Percentiles rank a stretch among this genome's conserved stretches.
phyloP scores from a whole-genome alignment of 2,329 filamentous ascomycete species.

The Scedosporium minutisporum region DNA sequence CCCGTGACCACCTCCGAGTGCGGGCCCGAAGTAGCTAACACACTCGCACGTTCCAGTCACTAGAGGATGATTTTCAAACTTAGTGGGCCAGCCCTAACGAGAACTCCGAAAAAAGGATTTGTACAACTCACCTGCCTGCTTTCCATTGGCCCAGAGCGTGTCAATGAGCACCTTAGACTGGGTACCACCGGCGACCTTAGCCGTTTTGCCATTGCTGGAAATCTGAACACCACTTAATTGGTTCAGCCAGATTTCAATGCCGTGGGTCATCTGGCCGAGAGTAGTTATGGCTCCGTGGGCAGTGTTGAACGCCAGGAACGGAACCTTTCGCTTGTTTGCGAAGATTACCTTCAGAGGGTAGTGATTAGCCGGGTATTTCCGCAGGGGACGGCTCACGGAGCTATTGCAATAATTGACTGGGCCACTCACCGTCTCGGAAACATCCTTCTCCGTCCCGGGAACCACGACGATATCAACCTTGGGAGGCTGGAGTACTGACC shows the following conservation, averaged over 20 bases:
- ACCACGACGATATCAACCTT: slow-evolving; percentile 35
- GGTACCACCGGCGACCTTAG: slow-evolving; percentile 37
- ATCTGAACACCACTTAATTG: slow-evolving; percentile 33
- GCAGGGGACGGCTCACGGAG: no score
- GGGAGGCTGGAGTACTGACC: slow-evolving; percentile 34
- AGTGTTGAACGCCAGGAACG: slow-evolving; percentile 44
- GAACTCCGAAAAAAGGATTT: background rate
- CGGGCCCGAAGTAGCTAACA: slow-evolving; percentile 36
- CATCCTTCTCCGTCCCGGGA: slow-evolving; percentile 36
- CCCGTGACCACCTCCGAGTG: slow-evolving; percentile 48
- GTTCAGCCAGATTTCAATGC: slow-evolving; percentile 39
- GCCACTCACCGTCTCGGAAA: slow-evolving; percentile 32
- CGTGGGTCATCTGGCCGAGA: slow-evolving; percentile 35
- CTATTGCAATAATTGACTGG: background rate
- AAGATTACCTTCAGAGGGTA: slow-evolving; percentile 22
- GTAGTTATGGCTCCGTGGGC: slow-evolving; percentile 41
- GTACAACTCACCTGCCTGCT: slow-evolving; percentile 32
- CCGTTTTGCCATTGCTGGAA: slow-evolving; percentile 31
- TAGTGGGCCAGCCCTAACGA: background rate
- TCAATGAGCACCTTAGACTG: slow-evolving; percentile 35
- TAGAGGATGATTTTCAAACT: slow-evolving; percentile 9
- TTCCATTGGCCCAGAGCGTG: slow-evolving; percentile 37
- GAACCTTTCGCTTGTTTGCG: slow-evolving; percentile 33
- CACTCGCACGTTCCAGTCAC: slow-evolving; percentile 45
- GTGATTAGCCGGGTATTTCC: background rate